phyloP scores from a whole-genome alignment of 2,329 filamentous ascomycete species.

The Colletotrichum sp. region DNA sequence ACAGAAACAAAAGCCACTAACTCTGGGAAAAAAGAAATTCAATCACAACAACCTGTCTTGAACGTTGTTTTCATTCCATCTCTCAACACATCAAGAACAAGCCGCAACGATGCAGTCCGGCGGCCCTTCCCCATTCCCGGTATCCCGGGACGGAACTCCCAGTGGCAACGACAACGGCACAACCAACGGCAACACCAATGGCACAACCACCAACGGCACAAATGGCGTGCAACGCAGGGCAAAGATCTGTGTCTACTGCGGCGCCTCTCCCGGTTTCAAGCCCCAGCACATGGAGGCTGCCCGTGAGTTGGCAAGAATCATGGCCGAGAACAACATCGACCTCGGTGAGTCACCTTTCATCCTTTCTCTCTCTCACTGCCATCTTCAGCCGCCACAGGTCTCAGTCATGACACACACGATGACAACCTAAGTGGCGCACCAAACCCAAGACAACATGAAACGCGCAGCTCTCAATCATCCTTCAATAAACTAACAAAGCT shows the following conservation, averaged over 20 bases:
- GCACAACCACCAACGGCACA: conserved; percentile 23
- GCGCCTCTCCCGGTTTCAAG: conserved; percentile 75
- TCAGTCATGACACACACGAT: not conserved
- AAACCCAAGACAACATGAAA: not conserved
- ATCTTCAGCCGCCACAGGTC: not conserved
- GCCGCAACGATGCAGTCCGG: conserved; percentile 42
- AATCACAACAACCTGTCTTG: not conserved
- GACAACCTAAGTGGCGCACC: not conserved
- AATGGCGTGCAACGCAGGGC: conserved; percentile 46
- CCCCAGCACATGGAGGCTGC: conserved; percentile 81
- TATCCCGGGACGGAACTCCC: conserved; percentile 34
- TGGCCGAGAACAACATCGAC: conserved; percentile 78
- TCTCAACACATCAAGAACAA: not conserved
- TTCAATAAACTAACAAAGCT: conserved; percentile 13
- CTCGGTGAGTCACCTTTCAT: conserved; percentile 58
- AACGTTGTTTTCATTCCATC: not conserved
- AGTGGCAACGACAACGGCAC: conserved; percentile 25
- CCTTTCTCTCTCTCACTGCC: not conserved
- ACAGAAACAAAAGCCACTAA: not conserved
- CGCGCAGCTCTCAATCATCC: not conserved
- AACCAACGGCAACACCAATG: conserved; percentile 25
- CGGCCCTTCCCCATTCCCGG: conserved; percentile 39
- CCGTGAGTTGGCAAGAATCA: conserved; percentile 71
- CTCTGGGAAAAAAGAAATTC: not conserved
- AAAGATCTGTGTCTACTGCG: conserved; percentile 95